phyloP scores from a whole-genome alignment of 2,329 filamentous ascomycete species.

The Aspergillus aculeatinus region DNA sequence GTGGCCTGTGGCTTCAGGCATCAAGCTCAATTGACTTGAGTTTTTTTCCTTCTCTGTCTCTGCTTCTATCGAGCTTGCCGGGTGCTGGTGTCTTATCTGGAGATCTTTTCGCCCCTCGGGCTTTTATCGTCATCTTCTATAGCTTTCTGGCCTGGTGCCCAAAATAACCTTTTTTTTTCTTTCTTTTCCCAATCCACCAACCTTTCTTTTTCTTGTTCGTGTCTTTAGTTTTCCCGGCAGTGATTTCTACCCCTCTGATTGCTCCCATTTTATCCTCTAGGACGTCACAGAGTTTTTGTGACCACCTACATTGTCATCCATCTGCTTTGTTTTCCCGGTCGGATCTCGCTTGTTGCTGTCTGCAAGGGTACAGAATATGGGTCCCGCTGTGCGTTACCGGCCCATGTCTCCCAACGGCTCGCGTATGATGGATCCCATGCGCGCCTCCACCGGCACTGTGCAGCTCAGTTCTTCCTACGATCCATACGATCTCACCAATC shows the following conservation, averaged over 20 bases:
- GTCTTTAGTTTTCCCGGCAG: background rate
- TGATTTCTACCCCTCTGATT: background rate
- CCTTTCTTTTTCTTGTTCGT: background rate
- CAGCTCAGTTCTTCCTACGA: slow-evolving; percentile 36
- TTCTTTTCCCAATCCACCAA: slow-evolving; percentile 2
- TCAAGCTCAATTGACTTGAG: slow-evolving; percentile 3
- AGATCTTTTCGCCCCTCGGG: slow-evolving; percentile 8
- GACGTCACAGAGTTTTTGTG: background rate
- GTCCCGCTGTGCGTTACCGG: slow-evolving; percentile 33
- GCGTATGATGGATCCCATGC: slow-evolving; percentile 38
- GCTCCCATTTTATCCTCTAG: background rate
- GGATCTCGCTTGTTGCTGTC: slow-evolving; percentile 5
- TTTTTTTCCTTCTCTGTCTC: slow-evolving; percentile 1
- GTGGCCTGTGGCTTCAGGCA: slow-evolving; percentile 6
- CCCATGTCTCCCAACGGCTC: slow-evolving; percentile 35
- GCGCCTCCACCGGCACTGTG: slow-evolving; percentile 44
- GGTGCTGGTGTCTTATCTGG: slow-evolving; percentile 1
- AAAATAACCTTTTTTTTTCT: slow-evolving; percentile 7
- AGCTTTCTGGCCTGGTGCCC: slow-evolving; percentile 17
- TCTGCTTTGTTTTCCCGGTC: slow-evolving; percentile 4
- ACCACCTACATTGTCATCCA: background rate
- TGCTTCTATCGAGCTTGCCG: background rate
- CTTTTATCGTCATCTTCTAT: slow-evolving; percentile 8
- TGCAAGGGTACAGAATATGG: slow-evolving; percentile 25
- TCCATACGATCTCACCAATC: slow-evolving; percentile 30